Evolutionary conservation across 331 rosid species (phyloP), one percentile per base, ranked within the genome.

Genomic region (Malus hybrid): DNA sequence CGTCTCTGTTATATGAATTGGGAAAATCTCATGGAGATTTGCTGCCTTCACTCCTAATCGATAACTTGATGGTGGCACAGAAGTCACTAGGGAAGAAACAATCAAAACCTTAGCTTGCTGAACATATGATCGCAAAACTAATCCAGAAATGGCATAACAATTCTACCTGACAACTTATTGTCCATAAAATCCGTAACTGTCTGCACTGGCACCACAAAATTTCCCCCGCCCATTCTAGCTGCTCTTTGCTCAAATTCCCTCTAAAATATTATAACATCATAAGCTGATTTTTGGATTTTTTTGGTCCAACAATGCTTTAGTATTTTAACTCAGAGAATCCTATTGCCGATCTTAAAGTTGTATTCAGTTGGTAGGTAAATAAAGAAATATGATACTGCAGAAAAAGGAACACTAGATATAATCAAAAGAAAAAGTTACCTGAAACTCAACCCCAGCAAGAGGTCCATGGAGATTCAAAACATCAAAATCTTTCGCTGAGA

Each of bases 11-110:
- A 92, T 68, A 75, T 86, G 87, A 74, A 30, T 44, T 0, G 99
- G 96, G 83, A 84, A 92, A 73, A 94, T 66, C 84, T 89, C 84
- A 70, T 92, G 92, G 78, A 94, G 97, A 79, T 75, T 82, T 71
- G 90, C 92, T 66, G 97, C 93, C 81, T 86, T 92, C 82, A 94
- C 97, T 66, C 99, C 99, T 87, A 94, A 83, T 34, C 99, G 96
- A 73, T 94, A 92, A 85, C 99, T 94, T 81, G 99, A 94, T 0
- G 92, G 77, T 1, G 97, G 99, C 65, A 90, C 72, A 75, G 92
- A 86, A 79, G 91, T 81, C 58, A 61, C 99, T 92, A 78, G 71
- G 64, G 66, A 84, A 81, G 73, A 74, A 56, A 22, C 11, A 22
- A 58, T 1, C 8, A 5, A 5, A 57, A 82, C 61, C 63, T 56